Evolutionary conservation across 768 basidiomycete species (phyloP).

Genomic region (Dacryopinax spathularia): DNA sequence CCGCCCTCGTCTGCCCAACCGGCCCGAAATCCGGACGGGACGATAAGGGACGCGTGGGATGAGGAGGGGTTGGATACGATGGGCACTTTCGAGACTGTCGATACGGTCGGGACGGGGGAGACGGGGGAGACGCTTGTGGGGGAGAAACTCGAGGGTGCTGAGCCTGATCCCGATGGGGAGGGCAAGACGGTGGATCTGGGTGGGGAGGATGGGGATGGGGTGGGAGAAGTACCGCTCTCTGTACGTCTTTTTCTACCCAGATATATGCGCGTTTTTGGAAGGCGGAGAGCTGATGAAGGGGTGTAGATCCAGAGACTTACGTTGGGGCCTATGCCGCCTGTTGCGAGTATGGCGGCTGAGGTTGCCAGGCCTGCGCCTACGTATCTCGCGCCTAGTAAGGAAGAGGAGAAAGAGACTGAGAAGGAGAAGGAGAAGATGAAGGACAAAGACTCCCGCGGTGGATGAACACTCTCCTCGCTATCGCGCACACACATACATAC

Average conservation of each 20-base stretch:
- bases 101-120: neutral
- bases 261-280: no score
- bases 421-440: no score
- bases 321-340: no score
- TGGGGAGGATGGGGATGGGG: neutral
- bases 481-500: no score
- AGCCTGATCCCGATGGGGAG: neutral
- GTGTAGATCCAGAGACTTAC: no score
- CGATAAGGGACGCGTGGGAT: neutral
- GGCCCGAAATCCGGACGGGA: neutral
- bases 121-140: neutral
- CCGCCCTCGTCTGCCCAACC: neutral
- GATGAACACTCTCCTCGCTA: no score
- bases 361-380: no score
- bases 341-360: no score
- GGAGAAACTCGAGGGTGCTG: neutral
- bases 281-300: no score
- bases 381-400: no score
- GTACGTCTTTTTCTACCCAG: neutral
- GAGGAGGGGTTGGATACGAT: neutral
- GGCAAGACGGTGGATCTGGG: neutral
- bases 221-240: neutral
- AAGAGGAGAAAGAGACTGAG: no score
- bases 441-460: no score
- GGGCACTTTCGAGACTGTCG: neutral